Evolutionary conservation across 108 stramenopile species (phyloP).

Genomic region (Nitzschia palea): DNA sequence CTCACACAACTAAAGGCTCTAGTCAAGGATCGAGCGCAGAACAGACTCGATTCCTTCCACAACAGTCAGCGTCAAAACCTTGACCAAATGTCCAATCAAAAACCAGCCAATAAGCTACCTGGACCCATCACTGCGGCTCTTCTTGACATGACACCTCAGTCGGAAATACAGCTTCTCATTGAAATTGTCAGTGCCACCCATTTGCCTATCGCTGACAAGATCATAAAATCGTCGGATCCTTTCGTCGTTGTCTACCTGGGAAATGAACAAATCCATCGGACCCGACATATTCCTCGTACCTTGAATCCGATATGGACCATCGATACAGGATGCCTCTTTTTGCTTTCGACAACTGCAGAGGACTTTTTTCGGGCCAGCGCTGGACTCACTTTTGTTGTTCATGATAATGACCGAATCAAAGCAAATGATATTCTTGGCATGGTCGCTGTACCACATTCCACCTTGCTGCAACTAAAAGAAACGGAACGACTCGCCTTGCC

Average conservation of each 20-base stretch:
- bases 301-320: constrained; percentile 69
- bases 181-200: constrained; percentile 35
- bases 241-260: constrained; percentile 50
- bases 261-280: constrained; percentile 49
- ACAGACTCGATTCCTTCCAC: constrained; percentile 7
- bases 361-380: constrained; percentile 49
- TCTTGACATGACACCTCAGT: not conserved
- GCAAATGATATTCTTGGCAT: constrained; percentile 40
- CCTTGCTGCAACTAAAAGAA: constrained; percentile 14
- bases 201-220: constrained; percentile 28
- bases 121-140: too few species aligned
- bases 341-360: constrained; percentile 39
- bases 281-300: constrained; percentile 32
- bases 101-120: too few species aligned
- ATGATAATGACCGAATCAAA: constrained; percentile 45
- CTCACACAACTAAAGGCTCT: constrained; percentile 8
- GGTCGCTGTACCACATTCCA: constrained; percentile 20
- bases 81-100: too few species aligned
- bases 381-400: constrained; percentile 53
- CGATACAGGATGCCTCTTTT: constrained; percentile 49
- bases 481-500: constrained; percentile 46
- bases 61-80: not conserved
- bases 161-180: constrained; percentile 24
- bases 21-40: constrained; percentile 21
- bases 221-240: constrained; percentile 43